A percentile compares a stretch with the other conserved stretches of the same genome.
Conservation (phyloP, 2,329 filamentous ascomycete species). For the Penicillium sp. region DNA sequence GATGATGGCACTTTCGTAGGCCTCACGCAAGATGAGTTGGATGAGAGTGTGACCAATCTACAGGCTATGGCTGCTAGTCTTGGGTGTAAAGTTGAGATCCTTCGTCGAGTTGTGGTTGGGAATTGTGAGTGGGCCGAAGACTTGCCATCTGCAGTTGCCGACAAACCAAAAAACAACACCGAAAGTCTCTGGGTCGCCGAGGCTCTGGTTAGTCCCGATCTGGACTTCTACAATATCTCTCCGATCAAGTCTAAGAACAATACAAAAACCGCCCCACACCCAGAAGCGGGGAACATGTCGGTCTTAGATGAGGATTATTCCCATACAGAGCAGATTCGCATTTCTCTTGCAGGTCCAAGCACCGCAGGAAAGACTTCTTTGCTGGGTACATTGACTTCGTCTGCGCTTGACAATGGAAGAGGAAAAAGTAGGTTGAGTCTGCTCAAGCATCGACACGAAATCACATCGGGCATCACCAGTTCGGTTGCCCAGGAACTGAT, state of each 20-base stretch:
- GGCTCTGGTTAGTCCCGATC: constrained; percentile 76
- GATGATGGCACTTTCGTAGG: constrained; percentile 92
- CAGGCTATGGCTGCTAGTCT: constrained; percentile 89
- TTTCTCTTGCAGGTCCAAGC: constrained; percentile 86
- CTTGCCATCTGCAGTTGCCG: constrained; percentile 18
- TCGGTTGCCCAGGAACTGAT: constrained; percentile 92
- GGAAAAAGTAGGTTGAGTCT: constrained; percentile 86
- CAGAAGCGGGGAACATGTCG: neutral
- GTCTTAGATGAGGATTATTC: constrained; percentile 41
- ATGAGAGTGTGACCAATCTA: constrained; percentile 83
- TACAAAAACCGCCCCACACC: neutral
- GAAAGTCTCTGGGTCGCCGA: constrained; percentile 83
- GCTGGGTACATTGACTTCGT: constrained; percentile 82
- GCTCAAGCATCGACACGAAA: constrained; percentile 89
- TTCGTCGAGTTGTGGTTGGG: constrained; percentile 80
- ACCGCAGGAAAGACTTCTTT: constrained; percentile 91
- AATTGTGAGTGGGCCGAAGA: constrained; percentile 64
- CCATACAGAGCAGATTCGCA: constrained; percentile 71
- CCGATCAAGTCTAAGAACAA: constrained; percentile 10
- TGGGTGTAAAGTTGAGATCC: constrained; percentile 78
- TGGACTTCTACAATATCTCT: constrained; percentile 47
- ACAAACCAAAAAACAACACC: constrained; percentile 29
- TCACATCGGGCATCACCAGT: constrained; percentile 86
- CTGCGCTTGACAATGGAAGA: constrained; percentile 84
- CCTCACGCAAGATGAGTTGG: constrained; percentile 83